These are phyloP conservation scores for Gossypium trilobum DNA, from an alignment of 441 rosid genomes.

Conservation along the genomic window DNA sequence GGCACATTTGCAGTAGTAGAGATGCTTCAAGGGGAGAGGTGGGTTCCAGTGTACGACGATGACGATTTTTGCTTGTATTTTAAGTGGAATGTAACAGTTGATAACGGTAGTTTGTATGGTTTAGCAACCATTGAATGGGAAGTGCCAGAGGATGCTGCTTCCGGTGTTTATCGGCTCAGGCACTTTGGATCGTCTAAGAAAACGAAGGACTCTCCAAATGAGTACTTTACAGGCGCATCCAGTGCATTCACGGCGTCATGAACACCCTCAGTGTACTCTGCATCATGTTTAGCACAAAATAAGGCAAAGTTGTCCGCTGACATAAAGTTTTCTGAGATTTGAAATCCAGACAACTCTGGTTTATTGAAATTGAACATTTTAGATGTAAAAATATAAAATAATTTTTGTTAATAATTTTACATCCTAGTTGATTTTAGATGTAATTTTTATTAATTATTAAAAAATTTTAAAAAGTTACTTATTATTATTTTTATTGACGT, in stretches of 20 bases:
- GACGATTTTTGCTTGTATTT: slow-evolving; percentile 46
- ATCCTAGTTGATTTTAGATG: no score
- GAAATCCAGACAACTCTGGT: neutral
- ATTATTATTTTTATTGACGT: no score
- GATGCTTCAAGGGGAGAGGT: slow-evolving; percentile 32
- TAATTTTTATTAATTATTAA: no score
- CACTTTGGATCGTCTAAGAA: slow-evolving; percentile 45
- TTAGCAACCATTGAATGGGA: slow-evolving; percentile 46
- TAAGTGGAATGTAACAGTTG: slow-evolving; percentile 32
- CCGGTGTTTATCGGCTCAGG: slow-evolving; percentile 39
- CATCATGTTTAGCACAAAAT: slow-evolving; percentile 11
- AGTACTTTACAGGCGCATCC: slow-evolving; percentile 44
- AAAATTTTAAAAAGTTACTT: no score
- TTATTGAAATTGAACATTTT: slow-evolving; percentile 9
- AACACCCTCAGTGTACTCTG: neutral
- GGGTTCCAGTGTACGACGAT: slow-evolving; percentile 48
- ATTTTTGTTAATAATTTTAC: no score
- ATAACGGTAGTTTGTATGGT: slow-evolving; percentile 23
- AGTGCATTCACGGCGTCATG: slow-evolving; percentile 38
- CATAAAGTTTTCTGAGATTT: neutral
- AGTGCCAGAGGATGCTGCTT: slow-evolving; percentile 27
- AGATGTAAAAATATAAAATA: no score
- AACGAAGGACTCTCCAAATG: slow-evolving; percentile 21
- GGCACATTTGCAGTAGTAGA: slow-evolving; percentile 51
- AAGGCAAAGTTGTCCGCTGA: neutral